Evolutionary conservation across 805 yeast genomes (phyloP).

Genomic region (Wickerhamiella sergipiensis): DNA sequence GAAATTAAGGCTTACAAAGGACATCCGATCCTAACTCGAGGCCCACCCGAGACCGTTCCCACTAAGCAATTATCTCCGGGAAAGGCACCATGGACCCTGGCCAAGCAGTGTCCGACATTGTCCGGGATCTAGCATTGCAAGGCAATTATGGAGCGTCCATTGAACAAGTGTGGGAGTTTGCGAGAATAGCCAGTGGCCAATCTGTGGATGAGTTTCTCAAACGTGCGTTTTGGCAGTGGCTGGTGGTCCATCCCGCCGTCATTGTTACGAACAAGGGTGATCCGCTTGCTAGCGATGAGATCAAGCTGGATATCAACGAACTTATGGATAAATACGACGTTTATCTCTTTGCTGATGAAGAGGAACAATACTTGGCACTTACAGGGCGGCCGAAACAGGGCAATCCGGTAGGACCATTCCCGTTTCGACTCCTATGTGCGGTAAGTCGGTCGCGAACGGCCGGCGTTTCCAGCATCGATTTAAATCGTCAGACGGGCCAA

Average conservation of each 20-base stretch:
- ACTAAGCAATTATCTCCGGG: neutral
- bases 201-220: conserved; percentile 9
- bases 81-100: conserved; percentile 13
- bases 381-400: conserved; percentile 24
- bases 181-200: neutral
- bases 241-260: conserved; percentile 6
- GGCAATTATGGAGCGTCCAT: conserved; percentile 10
- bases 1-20: too few species aligned
- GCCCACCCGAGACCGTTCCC: neutral
- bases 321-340: conserved; percentile 1
- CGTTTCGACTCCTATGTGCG: conserved; percentile 28
- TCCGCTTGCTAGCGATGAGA: neutral
- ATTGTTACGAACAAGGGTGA: conserved; percentile 2
- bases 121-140: conserved; percentile 11
- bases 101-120: conserved; percentile 6
- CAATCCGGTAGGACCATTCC: conserved; percentile 23
- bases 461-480: conserved; percentile 27
- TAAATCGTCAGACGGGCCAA: conserved; percentile 26
- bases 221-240: conserved; percentile 13
- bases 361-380: conserved; percentile 24
- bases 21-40: neutral
- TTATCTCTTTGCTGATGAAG: conserved; percentile 21
- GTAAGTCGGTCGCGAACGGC: conserved; percentile 28
- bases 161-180: conserved; percentile 8
- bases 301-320: neutral